Conservation (phyloP, 768 basidiomycete genomes). For the Suillus discolor region DNA sequence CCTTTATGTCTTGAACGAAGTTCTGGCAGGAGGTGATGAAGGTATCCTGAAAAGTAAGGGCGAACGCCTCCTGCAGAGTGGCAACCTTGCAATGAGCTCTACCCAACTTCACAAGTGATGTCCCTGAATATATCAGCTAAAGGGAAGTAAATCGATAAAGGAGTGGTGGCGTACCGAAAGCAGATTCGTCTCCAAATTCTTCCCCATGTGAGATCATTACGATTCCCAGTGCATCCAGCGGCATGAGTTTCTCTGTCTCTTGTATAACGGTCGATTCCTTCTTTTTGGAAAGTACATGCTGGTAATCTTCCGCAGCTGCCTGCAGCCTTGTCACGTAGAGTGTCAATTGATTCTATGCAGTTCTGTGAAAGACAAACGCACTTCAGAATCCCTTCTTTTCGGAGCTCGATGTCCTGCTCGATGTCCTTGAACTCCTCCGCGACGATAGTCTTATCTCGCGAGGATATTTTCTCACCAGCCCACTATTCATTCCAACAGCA, state of each 20-base stretch:
- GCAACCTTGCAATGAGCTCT: constrained; percentile 86
- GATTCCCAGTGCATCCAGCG: constrained; percentile 78
- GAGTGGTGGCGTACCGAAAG: constrained; percentile 53
- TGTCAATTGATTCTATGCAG: constrained; percentile 1
- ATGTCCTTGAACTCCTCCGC: constrained; percentile 81
- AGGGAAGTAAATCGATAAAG: background rate
- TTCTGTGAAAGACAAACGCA: constrained; percentile 36
- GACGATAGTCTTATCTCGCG: constrained; percentile 76
- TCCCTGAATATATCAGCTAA: constrained; percentile 44
- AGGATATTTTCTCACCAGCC: constrained; percentile 88
- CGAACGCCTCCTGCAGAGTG: constrained; percentile 81
- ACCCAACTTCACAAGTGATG: constrained; percentile 73
- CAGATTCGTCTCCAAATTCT: constrained; percentile 75
- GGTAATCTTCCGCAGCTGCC: constrained; percentile 70
- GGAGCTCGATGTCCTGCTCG: constrained; percentile 82
- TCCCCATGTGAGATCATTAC: constrained; percentile 89
- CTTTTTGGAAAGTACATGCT: constrained; percentile 73
- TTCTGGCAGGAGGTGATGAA: constrained; percentile 68
- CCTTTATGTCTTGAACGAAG: constrained; percentile 76
- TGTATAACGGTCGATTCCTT: constrained; percentile 65
- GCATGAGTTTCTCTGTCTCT: constrained; percentile 68
- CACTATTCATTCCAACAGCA: constrained; percentile 53
- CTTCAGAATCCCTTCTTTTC: constrained; percentile 74
- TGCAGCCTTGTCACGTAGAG: constrained; percentile 52
- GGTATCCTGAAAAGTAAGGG: constrained; percentile 69